These are phyloP conservation scores for Bothriochloa decipiens DNA, from an alignment of 176 grass and related monocot species.

Conservation along the genomic window DNA sequence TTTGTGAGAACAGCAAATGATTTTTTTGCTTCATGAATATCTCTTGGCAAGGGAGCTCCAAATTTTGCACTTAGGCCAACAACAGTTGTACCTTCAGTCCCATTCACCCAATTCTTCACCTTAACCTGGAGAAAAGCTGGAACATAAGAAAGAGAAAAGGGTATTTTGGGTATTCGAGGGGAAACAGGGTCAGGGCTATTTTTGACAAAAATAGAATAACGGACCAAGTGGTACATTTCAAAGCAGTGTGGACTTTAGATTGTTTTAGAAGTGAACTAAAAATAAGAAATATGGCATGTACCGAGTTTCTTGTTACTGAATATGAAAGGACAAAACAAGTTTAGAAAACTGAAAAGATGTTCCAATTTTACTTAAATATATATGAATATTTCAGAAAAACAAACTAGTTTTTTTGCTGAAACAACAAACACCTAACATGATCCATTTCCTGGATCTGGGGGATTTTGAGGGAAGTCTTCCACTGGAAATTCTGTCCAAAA, in stretches of 20 bases:
- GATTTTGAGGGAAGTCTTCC: background rate
- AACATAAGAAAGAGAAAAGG: conserved; percentile 28
- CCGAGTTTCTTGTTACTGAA: background rate
- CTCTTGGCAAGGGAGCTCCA: conserved; percentile 59
- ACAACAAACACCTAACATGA: background rate
- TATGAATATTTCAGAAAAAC: background rate
- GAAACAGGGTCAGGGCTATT: background rate
- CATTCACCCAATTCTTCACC: conserved; percentile 86
- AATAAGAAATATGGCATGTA: background rate
- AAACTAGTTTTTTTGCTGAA: background rate
- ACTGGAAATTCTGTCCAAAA: background rate
- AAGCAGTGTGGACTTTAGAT: background rate
- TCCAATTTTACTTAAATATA: background rate
- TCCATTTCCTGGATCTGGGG: background rate
- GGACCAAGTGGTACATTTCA: background rate
- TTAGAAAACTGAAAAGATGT: background rate
- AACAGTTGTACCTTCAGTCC: conserved; percentile 59
- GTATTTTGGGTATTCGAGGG: background rate
- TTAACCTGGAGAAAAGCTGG: conserved; percentile 72
- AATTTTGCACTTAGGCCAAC: conserved; percentile 88
- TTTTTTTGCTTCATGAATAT: conserved; percentile 59
- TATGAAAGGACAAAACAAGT: background rate
- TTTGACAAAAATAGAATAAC: background rate
- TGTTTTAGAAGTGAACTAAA: background rate
- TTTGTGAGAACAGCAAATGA: conserved; percentile 62